Evolutionary conservation across 2,329 filamentous ascomycete genomes (phyloP), one percentile per base, ranked within the genome.

Genomic region (Lachnellula cervina): DNA sequence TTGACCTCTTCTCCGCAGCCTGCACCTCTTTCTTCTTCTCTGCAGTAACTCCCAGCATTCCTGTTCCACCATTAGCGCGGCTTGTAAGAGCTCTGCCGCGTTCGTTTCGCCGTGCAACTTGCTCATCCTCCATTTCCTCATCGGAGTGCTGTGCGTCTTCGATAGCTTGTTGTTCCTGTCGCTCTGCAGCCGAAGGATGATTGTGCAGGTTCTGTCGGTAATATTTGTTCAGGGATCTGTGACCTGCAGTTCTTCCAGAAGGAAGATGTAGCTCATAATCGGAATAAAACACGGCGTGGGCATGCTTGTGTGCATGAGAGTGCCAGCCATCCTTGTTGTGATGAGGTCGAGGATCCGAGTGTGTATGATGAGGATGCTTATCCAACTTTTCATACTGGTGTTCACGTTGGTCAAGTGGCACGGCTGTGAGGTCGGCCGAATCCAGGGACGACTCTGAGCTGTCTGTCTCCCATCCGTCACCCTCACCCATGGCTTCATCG

Each of bases 391-490:
- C 85, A 69, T 88, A 89, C 61, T 88, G 85, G 65, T 88, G 82
- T 49, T 82, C 78, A 62, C 84, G 82, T 46, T 83, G 80, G 61
- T 93, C 89, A 34, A 90, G 86, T 2, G 89, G 89, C 7, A 95
- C 84, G 8, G 88, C 84, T 5, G 85, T 88, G 43, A 95, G 83
- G 64, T 96, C 90, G 53, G 88, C 88, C 0, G 90, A 94, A 62
- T 92, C 90, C 37, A 95, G 80, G 11, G 90, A 95, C 1, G 92
- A 96, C n/a, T 82, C 87, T 9, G 89, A 91, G 62, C 87, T 91
- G 70, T 97, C 94, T 0, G 92, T 97, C 74, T 99, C 94, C 93
- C 94, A 97, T 45, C 90, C 91, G 44, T 93, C 90, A 5, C 86
- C 84, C 13, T 80, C 77, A 51, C 76, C 76, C 66, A 80, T 77